Conservation (phyloP, 2,329 filamentous ascomycete genomes). For the Periconia sp. region DNA sequence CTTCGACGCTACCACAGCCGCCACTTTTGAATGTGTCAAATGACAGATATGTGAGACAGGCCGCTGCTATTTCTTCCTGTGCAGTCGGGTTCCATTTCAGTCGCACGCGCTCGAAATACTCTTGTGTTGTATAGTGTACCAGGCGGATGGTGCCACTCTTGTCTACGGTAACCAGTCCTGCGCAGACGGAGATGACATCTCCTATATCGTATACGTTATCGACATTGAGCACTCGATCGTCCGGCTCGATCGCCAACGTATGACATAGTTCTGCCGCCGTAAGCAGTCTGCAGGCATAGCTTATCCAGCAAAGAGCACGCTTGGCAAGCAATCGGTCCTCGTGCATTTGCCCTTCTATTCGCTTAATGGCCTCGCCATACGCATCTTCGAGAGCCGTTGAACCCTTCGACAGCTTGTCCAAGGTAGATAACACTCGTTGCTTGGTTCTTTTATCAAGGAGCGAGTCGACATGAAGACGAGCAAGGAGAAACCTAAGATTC, state of each 20-base stretch:
- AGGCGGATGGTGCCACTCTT: conserved; percentile 27
- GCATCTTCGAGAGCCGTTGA: conserved; percentile 43
- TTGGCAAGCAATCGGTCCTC: conserved; percentile 47
- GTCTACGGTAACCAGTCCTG: conserved; percentile 36
- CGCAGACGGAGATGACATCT: conserved; percentile 17
- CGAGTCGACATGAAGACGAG: conserved; percentile 45
- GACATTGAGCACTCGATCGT: neutral
- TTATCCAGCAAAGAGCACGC: conserved; percentile 20
- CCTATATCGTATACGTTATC: conserved; percentile 6
- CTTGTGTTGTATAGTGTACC: conserved; percentile 28
- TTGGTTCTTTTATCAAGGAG: conserved; percentile 36
- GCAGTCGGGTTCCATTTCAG: conserved; percentile 24
- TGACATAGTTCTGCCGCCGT: conserved; percentile 13
- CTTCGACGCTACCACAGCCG: conserved; percentile 11
- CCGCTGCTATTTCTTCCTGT: conserved; percentile 20
- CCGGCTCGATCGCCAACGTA: conserved; percentile 17
- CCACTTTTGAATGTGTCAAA: conserved; percentile 23
- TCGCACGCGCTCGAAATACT: conserved; percentile 28
- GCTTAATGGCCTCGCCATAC: conserved; percentile 52
- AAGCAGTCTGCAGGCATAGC: conserved; percentile 15
- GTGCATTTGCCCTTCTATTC: conserved; percentile 48
- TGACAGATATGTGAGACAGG: conserved; percentile 34
- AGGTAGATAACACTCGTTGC: conserved; percentile 39
- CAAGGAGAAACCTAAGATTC: conserved; percentile 46
- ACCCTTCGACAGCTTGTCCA: conserved; percentile 40